Base-by-base conservation (phyloP, 169 alveolate species). In the Cyclospora cayetanensis region DNA sequence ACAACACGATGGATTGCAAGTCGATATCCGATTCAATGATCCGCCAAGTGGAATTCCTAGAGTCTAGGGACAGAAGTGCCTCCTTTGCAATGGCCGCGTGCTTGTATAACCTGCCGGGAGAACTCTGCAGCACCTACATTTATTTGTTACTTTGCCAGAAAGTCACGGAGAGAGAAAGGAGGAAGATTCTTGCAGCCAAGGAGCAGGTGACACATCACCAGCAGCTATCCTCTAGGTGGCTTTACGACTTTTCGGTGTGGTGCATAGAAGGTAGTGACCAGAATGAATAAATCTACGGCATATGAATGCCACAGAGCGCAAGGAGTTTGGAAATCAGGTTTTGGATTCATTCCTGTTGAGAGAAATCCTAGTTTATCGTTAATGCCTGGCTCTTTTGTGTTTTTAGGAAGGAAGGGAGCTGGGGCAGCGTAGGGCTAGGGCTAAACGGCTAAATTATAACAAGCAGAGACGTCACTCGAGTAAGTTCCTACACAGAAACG, bases 31-130 rank as follows among this genome's bases (percentile, higher is more conserved):
- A 90, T 72, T 37, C 85, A 7, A 77, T 90, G 29, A 77, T 90
- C 35, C 50, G 39, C 2, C 65, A 90, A 15, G 93, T 90, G 1
- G 93, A 90, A 7, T 90, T 90, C 53, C 29, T 90, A 12, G 93
- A 90, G 79, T 29, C 52, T 3, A 70, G 93, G n/a, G 93, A 90
- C 53, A 29, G 90, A 22, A 70, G 83, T 29, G 90, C 88, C 50
- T 18, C 82, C 0, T 90, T 90, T 29, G 35, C 90, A 9, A 42
- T 70, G 65, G 63, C 90, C 4, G 84, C 83, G 22, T 41, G 53
- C n/a, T 18, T 80, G 41, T 90, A 72, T 77, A 90, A 77, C 79
- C 52, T 90, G n/a, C 93, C 93, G 0, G 93, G 93, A 4, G 93
- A 90, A n/a, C 43, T 90, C 29, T 55, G 83, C 76, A 74, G 90